phyloP scores from a whole-genome alignment of 805 yeast species.

The Zygosaccharomyces bisporus region DNA sequence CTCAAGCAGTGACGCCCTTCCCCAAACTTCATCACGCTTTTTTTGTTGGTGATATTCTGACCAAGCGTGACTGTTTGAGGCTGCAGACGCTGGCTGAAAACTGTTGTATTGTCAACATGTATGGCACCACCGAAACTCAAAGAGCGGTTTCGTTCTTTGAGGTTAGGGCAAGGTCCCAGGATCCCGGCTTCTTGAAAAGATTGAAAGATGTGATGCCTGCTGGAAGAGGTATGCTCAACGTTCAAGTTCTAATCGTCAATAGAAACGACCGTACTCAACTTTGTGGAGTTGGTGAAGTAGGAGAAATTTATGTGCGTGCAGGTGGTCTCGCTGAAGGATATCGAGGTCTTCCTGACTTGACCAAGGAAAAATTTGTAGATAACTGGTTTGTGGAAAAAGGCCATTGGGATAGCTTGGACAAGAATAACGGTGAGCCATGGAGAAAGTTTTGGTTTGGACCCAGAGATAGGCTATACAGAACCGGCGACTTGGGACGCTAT shows the following conservation, averaged over 20 bases:
- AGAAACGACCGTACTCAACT: conserved; percentile 82
- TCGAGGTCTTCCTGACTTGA: conserved; percentile 84
- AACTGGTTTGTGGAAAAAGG: conserved; percentile 82
- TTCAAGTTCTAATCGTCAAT: conserved; percentile 90
- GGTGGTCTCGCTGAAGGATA: conserved; percentile 98
- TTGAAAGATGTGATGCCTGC: conserved; percentile 98
- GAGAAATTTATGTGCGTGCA: conserved; percentile 97
- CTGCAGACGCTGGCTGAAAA: conserved; percentile 89
- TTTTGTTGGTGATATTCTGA: conserved; percentile 95
- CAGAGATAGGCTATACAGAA: conserved; percentile 91
- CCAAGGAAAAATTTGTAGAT: conserved; percentile 78
- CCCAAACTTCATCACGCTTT: conserved; percentile 91
- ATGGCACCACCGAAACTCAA: conserved; percentile 99
- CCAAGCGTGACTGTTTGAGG: conserved; percentile 94
- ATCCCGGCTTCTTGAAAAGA: conserved; percentile 69
- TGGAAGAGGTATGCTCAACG: conserved; percentile 95
- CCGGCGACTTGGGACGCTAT: conserved; percentile 97
- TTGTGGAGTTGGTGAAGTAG: conserved; percentile 98
- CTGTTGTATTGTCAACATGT: conserved; percentile 91
- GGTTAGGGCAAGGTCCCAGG: conserved; percentile 66
- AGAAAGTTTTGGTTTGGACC: conserved; percentile 86
- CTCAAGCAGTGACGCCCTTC: conserved; percentile 87
- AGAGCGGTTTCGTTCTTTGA: conserved; percentile 95
- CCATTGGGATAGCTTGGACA: conserved; percentile 59
- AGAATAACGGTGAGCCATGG: conserved; percentile 53